Conservation (phyloP, 306 rosid genomes). For the Nissolia schottii region DNA sequence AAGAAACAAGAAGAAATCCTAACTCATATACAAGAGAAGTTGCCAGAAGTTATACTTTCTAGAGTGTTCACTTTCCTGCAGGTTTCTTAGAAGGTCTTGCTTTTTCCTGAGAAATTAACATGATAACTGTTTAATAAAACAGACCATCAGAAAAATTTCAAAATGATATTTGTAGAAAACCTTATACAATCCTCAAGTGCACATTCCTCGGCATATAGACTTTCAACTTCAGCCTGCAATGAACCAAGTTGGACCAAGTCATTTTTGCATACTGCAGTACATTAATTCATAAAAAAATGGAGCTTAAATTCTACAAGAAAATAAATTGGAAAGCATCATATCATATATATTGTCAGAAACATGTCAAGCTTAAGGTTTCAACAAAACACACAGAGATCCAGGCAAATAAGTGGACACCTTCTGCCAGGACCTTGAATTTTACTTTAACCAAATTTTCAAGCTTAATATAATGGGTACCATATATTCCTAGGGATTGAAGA, state of each 20-base stretch:
- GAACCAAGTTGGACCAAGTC: conserved; percentile 26
- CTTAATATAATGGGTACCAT: not conserved
- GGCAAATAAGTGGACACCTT: not conserved
- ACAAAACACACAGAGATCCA: not conserved
- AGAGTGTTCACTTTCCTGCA: conserved; percentile 44
- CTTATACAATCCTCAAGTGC: conserved; percentile 63
- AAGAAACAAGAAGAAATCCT: conserved; percentile 12
- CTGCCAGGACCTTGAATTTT: not conserved
- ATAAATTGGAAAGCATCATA: not conserved
- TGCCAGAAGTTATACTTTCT: conserved; percentile 42
- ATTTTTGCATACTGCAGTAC: not conserved
- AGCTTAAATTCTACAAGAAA: conserved; percentile 17
- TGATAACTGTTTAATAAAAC: conserved; percentile 4
- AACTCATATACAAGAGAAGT: not conserved
- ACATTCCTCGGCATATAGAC: conserved; percentile 50
- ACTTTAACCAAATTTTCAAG: not conserved
- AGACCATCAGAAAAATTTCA: conserved; percentile 8
- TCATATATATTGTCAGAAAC: not conserved
- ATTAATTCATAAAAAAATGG: not conserved
- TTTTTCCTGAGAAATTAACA: conserved; percentile 50
- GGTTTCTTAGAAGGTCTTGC: conserved; percentile 52
- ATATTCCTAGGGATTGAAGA: not conserved
- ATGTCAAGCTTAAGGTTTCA: conserved; percentile 9
- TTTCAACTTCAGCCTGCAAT: conserved; percentile 70
- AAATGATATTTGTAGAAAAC: conserved; percentile 31